phyloP scores from a whole-genome alignment of 2,329 filamentous ascomycete genomes.

The Fusarium equiseti region DNA sequence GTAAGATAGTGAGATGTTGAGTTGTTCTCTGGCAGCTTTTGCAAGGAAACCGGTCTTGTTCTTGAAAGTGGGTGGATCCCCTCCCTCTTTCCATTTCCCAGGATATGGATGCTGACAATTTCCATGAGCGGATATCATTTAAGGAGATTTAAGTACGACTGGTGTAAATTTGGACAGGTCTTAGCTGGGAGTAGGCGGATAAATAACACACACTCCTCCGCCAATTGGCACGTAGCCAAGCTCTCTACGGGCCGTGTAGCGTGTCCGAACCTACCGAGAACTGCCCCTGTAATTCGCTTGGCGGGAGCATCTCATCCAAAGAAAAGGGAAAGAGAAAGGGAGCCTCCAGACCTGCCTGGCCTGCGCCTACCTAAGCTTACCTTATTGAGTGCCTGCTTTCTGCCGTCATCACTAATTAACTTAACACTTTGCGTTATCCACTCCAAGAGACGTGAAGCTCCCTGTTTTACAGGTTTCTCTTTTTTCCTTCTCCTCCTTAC shows the following conservation, averaged over 20 bases:
- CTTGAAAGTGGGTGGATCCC: constrained; percentile 44
- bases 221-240: constrained; percentile 29
- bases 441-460: constrained; percentile 13
- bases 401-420: constrained; percentile 35
- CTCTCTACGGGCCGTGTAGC: constrained; percentile 37
- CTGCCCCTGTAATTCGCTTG: constrained; percentile 41
- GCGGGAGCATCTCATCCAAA: constrained; percentile 39
- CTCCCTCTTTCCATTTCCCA: constrained; percentile 26
- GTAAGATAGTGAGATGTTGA: constrained; percentile 8
- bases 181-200: no score
- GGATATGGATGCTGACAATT: constrained; percentile 42
- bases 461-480: constrained; percentile 15
- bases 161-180: constrained; percentile 30
- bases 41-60: constrained; percentile 39
- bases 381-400: constrained; percentile 18
- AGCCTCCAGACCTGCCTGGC: constrained; percentile 14
- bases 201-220: constrained; percentile 16
- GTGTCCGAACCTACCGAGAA: constrained; percentile 45
- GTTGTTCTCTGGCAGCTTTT: constrained; percentile 34
- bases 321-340: constrained; percentile 35
- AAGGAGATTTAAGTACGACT: constrained; percentile 19
- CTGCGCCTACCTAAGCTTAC: constrained; percentile 14
- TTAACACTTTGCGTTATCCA: constrained; percentile 21
- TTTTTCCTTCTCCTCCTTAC: constrained; percentile 30
- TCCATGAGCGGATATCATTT: constrained; percentile 37